Evolutionary conservation across 2,329 filamentous ascomycete genomes (phyloP).

Genomic region (Ophiostoma sp.): DNA sequence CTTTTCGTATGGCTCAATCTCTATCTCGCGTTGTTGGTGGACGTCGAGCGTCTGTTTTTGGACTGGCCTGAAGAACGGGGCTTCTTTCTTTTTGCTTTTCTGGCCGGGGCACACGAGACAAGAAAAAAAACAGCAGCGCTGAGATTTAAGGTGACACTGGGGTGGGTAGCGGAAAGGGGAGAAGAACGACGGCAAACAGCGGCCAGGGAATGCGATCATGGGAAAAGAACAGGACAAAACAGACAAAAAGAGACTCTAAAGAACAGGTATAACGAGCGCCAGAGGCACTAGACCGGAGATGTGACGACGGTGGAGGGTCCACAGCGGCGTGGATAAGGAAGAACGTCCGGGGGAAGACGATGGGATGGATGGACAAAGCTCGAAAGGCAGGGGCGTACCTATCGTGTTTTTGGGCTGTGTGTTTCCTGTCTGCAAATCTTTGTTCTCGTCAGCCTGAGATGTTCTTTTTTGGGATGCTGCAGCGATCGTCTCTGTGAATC

Average conservation of each 20-base stretch:
- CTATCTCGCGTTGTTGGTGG: not conserved
- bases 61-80: conserved; percentile 4
- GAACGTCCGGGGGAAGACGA: conserved; percentile 11
- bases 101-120: not conserved
- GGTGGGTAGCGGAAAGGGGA: not conserved
- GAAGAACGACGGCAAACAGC: not conserved
- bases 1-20: not conserved
- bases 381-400: not conserved
- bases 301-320: not conserved
- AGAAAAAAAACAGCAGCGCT: not conserved
- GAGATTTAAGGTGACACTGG: not conserved
- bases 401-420: not conserved
- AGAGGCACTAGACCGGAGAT: conserved; percentile 12
- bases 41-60: not conserved
- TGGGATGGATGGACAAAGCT: conserved; percentile 1
- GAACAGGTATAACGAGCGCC: not conserved
- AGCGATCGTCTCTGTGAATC: not conserved
- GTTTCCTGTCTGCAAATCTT: not conserved
- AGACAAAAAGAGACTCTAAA: not conserved
- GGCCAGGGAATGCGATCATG: not conserved
- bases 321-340: conserved; percentile 14
- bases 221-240: not conserved
- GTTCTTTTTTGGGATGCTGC: conserved; percentile 1
- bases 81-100: not conserved
- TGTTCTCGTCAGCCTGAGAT: not conserved